Conservation (phyloP, 169 alveolate species). For the Eimeria sp. region DNA sequence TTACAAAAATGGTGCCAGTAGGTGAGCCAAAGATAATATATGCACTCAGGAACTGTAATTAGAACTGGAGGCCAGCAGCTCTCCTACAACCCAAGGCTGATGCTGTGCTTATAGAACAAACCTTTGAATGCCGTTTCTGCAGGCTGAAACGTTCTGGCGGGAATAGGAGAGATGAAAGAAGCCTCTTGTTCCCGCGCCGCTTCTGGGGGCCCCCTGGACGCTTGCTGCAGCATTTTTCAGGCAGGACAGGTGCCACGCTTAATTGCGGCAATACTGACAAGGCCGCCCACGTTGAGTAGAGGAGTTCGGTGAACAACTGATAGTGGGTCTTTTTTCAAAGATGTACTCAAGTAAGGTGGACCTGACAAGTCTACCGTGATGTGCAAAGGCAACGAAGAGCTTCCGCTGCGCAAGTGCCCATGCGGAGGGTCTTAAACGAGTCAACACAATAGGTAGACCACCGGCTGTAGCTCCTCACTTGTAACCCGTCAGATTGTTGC, state of each 20-base stretch:
- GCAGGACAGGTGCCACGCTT: neutral
- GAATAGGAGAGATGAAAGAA: neutral
- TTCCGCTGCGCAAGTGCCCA: neutral
- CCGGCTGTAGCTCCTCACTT: constrained; percentile 33
- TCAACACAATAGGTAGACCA: neutral
- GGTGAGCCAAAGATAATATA: neutral
- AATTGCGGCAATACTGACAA: neutral
- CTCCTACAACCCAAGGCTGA: neutral
- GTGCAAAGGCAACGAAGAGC: neutral
- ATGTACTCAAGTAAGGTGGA: neutral
- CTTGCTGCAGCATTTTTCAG: constrained; percentile 38
- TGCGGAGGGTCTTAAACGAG: neutral
- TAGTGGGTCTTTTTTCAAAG: neutral
- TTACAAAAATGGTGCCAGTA: neutral
- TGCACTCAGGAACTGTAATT: neutral
- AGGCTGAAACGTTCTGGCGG: constrained; percentile 49
- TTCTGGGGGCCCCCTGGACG: constrained; percentile 58
- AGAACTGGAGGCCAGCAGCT: neutral
- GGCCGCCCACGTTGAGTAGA: neutral
- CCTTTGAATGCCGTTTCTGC: constrained; percentile 33
- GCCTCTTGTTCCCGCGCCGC: constrained; percentile 58
- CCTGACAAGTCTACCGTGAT: neutral
- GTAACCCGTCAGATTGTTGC: neutral
- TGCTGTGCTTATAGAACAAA: neutral
- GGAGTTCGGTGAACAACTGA: neutral